phyloP scores from a whole-genome alignment of 164 flowering plant genomes.

The Dillenia suffruticosa region DNA sequence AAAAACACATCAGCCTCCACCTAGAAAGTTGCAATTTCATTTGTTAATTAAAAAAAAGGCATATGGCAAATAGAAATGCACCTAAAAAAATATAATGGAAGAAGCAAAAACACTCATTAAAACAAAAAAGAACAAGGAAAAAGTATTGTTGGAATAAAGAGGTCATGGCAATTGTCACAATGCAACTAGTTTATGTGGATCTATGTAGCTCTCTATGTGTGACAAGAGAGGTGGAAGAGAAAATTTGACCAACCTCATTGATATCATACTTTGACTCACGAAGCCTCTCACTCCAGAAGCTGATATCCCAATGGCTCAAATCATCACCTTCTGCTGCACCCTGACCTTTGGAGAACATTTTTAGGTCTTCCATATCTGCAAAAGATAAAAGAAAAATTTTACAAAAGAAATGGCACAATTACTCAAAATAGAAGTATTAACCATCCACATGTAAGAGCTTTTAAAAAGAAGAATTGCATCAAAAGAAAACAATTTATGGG shows the following conservation, averaged over 20 bases:
- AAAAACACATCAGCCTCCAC: conserved; percentile 2
- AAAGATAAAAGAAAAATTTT: conserved; percentile 5
- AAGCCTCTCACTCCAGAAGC: conserved; percentile 97
- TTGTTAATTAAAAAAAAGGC: no score
- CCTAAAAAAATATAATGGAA: not conserved
- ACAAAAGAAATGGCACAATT: not conserved
- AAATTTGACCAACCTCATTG: conserved; percentile 56
- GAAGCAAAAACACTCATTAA: not conserved
- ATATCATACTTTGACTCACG: conserved; percentile 94
- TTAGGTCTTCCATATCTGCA: conserved; percentile 84
- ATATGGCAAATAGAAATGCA: not conserved
- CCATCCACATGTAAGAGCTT: not conserved
- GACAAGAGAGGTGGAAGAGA: conserved; percentile 7
- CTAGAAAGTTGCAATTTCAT: not conserved
- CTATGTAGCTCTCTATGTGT: no score
- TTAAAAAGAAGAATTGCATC: not conserved
- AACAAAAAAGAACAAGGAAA: no score
- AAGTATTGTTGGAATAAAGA: no score
- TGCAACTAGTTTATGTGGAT: no score
- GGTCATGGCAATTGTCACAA: no score
- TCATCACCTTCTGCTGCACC: conserved; percentile 81
- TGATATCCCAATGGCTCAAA: conserved; percentile 81
- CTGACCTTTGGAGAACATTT: conserved; percentile 56
- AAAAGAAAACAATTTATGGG: not conserved
- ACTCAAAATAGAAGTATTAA: no score